Percentiles rank a stretch among this genome's conserved stretches.
These are phyloP conservation scores for Thelonectria rubi DNA, from an alignment of 2,329 filamentous ascomycete genomes.

Conservation along the genomic window DNA sequence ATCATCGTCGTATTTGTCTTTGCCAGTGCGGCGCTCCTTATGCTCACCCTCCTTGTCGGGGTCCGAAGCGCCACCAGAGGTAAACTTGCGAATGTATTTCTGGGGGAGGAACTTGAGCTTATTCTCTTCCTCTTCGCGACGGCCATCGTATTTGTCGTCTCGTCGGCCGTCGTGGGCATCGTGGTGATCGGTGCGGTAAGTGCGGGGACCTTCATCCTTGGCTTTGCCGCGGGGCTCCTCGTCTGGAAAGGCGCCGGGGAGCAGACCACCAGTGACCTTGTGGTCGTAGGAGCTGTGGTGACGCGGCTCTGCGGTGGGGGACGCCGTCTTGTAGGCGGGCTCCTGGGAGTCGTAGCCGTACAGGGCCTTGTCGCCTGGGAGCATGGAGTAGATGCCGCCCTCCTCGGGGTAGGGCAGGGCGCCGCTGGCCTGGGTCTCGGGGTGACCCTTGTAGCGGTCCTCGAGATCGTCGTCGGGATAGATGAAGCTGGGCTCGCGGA, in stretches of 20 bases:
- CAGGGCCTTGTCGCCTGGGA: slow-evolving; percentile 48
- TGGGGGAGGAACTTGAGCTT: slow-evolving; percentile 57
- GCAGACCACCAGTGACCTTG: slow-evolving; percentile 36
- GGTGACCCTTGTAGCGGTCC: slow-evolving; percentile 46
- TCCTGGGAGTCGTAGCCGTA: slow-evolving; percentile 53
- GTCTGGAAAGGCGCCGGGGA: slow-evolving; percentile 48
- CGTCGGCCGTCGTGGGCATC: slow-evolving; percentile 30
- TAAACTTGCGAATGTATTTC: slow-evolving; percentile 56
- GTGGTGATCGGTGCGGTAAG: slow-evolving; percentile 40
- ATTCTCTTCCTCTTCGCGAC: slow-evolving; percentile 45
- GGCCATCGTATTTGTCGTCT: slow-evolving; percentile 17
- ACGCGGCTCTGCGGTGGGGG: slow-evolving; percentile 48
- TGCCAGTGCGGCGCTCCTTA: slow-evolving; percentile 51
- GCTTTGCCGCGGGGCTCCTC: slow-evolving; percentile 43
- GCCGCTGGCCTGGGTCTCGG: slow-evolving; percentile 47
- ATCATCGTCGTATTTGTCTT: slow-evolving; percentile 53
- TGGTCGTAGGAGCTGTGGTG: slow-evolving; percentile 50
- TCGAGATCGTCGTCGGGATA: slow-evolving; percentile 55
- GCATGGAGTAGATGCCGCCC: slow-evolving; percentile 48
- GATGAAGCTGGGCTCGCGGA: slow-evolving; percentile 54
- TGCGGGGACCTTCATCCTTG: slow-evolving; percentile 33
- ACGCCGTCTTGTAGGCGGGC: slow-evolving; percentile 47
- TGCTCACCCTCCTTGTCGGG: slow-evolving; percentile 42
- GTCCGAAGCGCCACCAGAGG: slow-evolving; percentile 36
- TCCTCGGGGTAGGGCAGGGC: slow-evolving; percentile 53